Conservation (phyloP, 1,284 basidiomycete species). For the Sphagnurus paluster region DNA sequence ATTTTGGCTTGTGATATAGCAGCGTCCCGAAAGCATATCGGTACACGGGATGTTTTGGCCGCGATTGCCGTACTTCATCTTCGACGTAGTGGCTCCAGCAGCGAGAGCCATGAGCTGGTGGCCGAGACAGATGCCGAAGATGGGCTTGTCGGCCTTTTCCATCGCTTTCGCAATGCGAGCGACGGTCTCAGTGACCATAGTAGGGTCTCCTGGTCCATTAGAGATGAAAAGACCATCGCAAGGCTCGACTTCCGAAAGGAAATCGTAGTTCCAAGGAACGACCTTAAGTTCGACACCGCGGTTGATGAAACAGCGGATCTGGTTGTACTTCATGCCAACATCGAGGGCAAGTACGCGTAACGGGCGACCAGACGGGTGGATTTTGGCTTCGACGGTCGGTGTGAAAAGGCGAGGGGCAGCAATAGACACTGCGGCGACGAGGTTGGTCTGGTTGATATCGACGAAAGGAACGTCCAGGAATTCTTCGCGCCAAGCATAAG, state of each 20-base stretch:
- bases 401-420: conserved; percentile 71
- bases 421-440: conserved; percentile 90
- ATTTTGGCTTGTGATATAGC: conserved; percentile 99
- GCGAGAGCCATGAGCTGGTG: conserved; percentile 97
- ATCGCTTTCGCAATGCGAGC: conserved; percentile 73
- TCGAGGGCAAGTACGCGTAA: conserved; percentile 91
- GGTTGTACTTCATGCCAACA: conserved; percentile 99
- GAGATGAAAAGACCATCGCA: conserved; percentile 98
- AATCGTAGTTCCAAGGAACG: conserved; percentile 97
- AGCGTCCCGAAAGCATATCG: conserved; percentile 89
- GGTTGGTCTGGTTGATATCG: conserved; percentile 89
- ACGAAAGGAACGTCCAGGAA: conserved; percentile 83
- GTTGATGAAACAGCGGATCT: conserved; percentile 94
- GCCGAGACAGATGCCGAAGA: conserved; percentile 99
- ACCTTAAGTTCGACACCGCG: conserved; percentile 97
- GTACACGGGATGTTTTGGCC: conserved; percentile 99
- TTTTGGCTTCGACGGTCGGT: conserved; percentile 53
- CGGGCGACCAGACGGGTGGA: conserved; percentile 80
- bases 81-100: conserved; percentile 90
- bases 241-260: conserved; percentile 72
- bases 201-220: conserved; percentile 98
- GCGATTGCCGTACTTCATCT: conserved; percentile 99
- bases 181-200: conserved; percentile 80
- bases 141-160: conserved; percentile 75
- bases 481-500: conserved; percentile 74